Evolutionary conservation across 331 rosid species (phyloP).

Genomic region (Ulmus americana): DNA sequence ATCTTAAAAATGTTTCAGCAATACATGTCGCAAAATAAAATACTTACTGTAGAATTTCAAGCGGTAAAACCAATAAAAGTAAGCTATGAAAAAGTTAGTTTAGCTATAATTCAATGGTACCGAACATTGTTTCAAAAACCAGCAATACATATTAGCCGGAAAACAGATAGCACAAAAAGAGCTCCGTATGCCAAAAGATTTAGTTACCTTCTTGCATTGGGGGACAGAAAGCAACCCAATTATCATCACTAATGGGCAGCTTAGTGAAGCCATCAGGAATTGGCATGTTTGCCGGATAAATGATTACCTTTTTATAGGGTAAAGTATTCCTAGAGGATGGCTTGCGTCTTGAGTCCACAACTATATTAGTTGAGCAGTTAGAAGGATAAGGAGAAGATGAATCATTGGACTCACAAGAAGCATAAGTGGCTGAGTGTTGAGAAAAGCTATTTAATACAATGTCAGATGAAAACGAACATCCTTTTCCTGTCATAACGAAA

Average conservation of each 20-base stretch:
- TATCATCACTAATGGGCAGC: slow-evolving; percentile 48
- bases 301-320: slow-evolving; percentile 22
- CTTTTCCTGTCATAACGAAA: slow-evolving; percentile 20
- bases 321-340: slow-evolving; percentile 23
- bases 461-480: slow-evolving; percentile 21
- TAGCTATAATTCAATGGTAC: no score
- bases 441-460: slow-evolving; percentile 9
- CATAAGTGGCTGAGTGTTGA: slow-evolving; percentile 5
- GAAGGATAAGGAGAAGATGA: slow-evolving; percentile 20
- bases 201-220: not conserved
- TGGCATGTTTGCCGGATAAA: slow-evolving; percentile 42
- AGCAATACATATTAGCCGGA: no score
- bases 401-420: not conserved
- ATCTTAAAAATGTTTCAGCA: no score
- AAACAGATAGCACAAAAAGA: no score
- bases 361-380: slow-evolving; percentile 3
- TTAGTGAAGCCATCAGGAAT: slow-evolving; percentile 33
- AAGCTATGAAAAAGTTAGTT: no score
- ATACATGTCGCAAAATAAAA: no score
- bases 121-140: no score
- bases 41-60: no score
- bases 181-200: not conserved
- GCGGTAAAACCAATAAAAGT: no score
- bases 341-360: slow-evolving; percentile 11
- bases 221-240: slow-evolving; percentile 51